Evolutionary conservation across 2,329 filamentous ascomycete genomes (phyloP).

Genomic region (Botrytis sinoallii): DNA sequence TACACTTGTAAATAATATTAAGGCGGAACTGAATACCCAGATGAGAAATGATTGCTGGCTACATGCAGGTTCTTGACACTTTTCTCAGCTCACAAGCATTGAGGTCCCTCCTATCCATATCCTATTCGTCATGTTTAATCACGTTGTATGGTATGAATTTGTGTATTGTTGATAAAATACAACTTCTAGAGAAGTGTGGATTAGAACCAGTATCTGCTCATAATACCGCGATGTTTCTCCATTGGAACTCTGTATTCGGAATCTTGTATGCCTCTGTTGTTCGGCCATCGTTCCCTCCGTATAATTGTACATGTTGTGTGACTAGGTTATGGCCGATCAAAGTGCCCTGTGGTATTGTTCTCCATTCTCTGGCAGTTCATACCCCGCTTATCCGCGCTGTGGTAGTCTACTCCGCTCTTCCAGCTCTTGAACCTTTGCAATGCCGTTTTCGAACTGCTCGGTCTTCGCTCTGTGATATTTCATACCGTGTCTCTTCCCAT

Average conservation of each 20-base stretch:
- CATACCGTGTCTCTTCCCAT: neutral
- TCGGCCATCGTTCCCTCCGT: no score
- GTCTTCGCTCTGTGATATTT: neutral
- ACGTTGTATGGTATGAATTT: neutral
- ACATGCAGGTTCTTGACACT: neutral
- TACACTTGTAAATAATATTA: neutral
- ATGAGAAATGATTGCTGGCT: neutral
- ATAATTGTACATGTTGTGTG: neutral
- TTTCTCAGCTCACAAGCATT: neutral
- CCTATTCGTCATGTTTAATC: neutral
- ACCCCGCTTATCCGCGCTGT: neutral
- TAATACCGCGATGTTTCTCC: no score
- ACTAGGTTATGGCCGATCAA: rapidly evolving
- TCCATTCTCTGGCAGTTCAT: rapidly evolving
- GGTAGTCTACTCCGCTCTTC: rapidly evolving
- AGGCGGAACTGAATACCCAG: rapidly evolving
- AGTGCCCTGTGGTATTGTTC: neutral
- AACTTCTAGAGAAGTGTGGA: no score
- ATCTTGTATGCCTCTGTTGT: no score
- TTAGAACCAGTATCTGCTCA: no score
- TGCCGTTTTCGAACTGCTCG: neutral
- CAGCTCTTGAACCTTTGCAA: neutral
- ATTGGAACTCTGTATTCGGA: no score
- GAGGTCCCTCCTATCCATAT: rapidly evolving
- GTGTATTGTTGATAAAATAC: no score